These are phyloP conservation scores for Mesotaenium endlicherianum DNA, from an alignment of 139 green algal genomes.

Conservation along the genomic window DNA sequence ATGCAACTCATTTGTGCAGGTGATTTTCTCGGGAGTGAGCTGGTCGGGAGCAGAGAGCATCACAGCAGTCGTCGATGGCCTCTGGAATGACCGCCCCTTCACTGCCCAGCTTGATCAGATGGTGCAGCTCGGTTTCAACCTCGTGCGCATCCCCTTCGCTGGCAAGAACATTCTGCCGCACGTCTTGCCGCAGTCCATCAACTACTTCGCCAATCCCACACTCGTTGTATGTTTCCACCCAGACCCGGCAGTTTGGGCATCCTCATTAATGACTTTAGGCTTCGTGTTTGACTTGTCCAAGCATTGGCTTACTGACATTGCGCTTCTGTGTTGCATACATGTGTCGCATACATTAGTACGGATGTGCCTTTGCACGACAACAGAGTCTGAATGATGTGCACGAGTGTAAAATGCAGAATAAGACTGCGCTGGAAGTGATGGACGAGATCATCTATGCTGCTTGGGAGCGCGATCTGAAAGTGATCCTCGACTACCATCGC, in stretches of 20 bases:
- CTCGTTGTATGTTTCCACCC: not conserved
- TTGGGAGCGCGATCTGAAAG: not conserved
- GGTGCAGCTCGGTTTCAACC: conserved; percentile 25
- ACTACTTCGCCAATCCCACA: conserved; percentile 7
- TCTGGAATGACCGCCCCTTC: conserved; percentile 1
- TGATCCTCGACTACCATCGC: conserved; percentile 27
- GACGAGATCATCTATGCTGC: conserved; percentile 1
- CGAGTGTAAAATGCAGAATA: not conserved
- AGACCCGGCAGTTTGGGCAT: not conserved
- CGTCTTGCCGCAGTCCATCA: not conserved
- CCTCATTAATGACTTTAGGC: not conserved
- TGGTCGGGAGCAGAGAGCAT: conserved; percentile 16
- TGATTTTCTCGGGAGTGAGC: conserved; percentile 33
- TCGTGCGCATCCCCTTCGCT: conserved; percentile 36
- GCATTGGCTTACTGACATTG: no score
- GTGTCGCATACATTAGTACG: no score
- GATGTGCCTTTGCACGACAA: no score
- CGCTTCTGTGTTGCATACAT: no score
- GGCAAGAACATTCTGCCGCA: not conserved
- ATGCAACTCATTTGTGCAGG: no score
- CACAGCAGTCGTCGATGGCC: not conserved
- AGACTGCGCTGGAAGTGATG: conserved; percentile 36
- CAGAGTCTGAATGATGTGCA: not conserved
- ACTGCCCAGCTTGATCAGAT: conserved; percentile 29
- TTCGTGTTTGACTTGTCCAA: not conserved